Evolutionary conservation across 108 stramenopile species (phyloP).

Genomic region (Fragilariopsis cylindrus): DNA sequence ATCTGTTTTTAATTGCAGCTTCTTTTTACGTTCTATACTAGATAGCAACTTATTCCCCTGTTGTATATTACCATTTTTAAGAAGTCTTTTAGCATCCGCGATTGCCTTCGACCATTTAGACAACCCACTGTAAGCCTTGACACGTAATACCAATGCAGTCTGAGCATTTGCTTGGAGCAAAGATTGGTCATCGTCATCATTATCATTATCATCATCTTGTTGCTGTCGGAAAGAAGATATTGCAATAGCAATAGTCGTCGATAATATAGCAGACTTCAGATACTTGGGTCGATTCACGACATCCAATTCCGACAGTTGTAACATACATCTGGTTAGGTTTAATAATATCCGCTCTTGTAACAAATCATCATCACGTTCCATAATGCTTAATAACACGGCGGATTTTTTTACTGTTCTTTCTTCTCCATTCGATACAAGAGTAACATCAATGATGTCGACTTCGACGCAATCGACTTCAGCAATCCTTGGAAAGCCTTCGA

Average conservation of each 20-base stretch:
- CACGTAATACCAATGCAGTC: constrained; percentile 37
- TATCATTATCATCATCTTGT: neutral
- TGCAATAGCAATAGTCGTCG: constrained; percentile 27
- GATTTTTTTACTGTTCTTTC: constrained; percentile 40
- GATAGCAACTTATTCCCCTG: constrained; percentile 28
- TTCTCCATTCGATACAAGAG: constrained; percentile 26
- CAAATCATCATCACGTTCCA: constrained; percentile 14
- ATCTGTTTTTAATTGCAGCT: constrained; percentile 25
- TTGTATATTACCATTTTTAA: constrained; percentile 4
- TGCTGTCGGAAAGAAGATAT: constrained; percentile 7
- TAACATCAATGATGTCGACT: constrained; percentile 41
- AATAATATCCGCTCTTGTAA: constrained; percentile 61
- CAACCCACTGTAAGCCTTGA: constrained; percentile 31
- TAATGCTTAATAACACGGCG: constrained; percentile 39
- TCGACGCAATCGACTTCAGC: constrained; percentile 71
- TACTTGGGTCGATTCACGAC: constrained; percentile 24
- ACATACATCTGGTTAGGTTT: constrained; percentile 62
- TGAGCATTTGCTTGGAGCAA: neutral
- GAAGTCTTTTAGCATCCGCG: constrained; percentile 32
- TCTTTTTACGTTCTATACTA: constrained; percentile 17
- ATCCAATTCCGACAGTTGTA: constrained; percentile 52
- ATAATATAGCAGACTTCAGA: constrained; percentile 31
- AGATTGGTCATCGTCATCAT: neutral
- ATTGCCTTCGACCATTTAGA: constrained; percentile 42
- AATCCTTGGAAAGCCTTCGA: constrained; percentile 48